These are phyloP conservation scores for Backusella australiensis DNA, from an alignment of 192 early-diverging fungal species.

Conservation along the genomic window DNA sequence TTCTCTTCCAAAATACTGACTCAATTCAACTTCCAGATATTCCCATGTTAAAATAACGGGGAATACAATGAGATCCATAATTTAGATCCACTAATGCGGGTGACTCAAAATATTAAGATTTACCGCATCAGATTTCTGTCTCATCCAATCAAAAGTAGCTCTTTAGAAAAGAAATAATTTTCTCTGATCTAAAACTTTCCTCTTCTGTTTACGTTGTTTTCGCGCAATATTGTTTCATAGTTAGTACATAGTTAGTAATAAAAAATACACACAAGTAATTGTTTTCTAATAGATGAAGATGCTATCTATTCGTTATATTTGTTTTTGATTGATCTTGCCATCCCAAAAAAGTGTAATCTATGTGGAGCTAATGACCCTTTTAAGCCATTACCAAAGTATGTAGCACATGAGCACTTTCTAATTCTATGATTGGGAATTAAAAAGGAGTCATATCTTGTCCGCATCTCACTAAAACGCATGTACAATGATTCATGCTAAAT, in stretches of 20 bases:
- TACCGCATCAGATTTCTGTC: neutral
- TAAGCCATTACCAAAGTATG: neutral
- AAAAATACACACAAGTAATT: neutral
- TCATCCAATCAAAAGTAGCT: neutral
- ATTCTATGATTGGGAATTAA: neutral
- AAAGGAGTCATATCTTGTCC: neutral
- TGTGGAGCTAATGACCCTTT: neutral
- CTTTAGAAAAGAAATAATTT: neutral
- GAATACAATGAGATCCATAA: neutral
- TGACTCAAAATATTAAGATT: conserved; percentile 3
- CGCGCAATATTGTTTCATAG: neutral
- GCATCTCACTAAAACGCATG: neutral
- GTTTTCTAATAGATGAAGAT: neutral
- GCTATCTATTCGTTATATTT: neutral
- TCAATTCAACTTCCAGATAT: neutral
- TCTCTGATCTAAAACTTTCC: neutral
- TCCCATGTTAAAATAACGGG: neutral
- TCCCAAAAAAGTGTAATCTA: too few relatives aligned
- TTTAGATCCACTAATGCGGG: neutral
- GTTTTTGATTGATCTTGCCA: neutral
- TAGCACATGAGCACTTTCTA: neutral
- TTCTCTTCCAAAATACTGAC: neutral
- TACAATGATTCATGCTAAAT: neutral
- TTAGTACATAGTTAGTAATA: neutral
- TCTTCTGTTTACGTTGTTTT: neutral